Base-by-base conservation (phyloP, 1,139 yeast genomes). In the Kluyveromyces sp. region DNA sequence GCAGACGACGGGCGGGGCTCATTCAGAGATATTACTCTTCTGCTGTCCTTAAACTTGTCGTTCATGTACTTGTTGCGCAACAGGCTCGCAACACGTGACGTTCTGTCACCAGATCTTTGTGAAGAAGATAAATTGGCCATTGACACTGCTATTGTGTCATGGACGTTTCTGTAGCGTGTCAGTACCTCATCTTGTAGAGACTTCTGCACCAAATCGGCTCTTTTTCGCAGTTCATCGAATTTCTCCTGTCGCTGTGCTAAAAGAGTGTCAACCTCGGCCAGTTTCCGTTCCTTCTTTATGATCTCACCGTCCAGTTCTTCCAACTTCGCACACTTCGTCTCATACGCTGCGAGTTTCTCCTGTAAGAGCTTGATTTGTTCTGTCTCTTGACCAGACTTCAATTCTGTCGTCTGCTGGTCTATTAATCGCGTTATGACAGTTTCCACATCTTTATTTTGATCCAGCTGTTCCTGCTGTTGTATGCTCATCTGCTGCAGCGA, bases 41-140 rank as follows among this genome's bases (percentile, higher is more conserved):
- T 45, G 6, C 30, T 39, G 8, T 31, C 41, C n/a, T 36, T 29
- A 25, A 39, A 19, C 12, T 29, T 36, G 16, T 42, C 47, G 16
- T 43, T 36, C 35, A 41, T 38, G 26, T 47, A 41, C 13, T 43
- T 42, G 28, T 46, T 40, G 25, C 51, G 46, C 13, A 48, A 45
- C 47, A 48, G 41, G 29, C 44, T 41, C 3, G 50, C 48, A 4
- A 47, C 46, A 9, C 50, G 44, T 22, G 40, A 44, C 40, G 47
- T 45, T 26, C 41, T 47, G 12, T 43, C 39, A 8, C 41, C 29
- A 3, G 48, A 43, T 33, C 26, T 31, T 3, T 33, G 26, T 7
- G 20, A 15, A 12, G 22, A 30, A 4, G 26, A 20, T 15, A 41
- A 16, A 7, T 43, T 33, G 18, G 43, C 38, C 17, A 26, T 26